Base-by-base conservation (phyloP, 495 filamentous ascomycete species). In the Neurospora sp. region DNA sequence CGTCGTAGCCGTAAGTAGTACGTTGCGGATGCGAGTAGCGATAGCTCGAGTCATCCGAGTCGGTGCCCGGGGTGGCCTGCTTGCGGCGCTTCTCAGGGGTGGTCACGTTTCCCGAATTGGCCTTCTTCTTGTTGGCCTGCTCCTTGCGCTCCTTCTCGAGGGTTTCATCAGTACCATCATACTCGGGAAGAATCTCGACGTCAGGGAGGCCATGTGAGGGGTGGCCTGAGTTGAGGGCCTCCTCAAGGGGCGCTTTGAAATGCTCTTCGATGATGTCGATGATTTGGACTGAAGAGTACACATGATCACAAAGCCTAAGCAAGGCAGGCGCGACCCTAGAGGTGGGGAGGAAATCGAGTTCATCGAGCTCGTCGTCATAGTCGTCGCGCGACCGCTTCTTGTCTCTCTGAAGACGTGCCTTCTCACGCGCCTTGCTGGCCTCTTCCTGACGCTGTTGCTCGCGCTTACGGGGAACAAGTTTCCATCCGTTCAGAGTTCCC, bases 181-280 rank as follows among this genome's bases (percentile, higher is more conserved):
- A 66, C 54, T 66, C 54, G 6, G 91, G 90, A 24, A 93, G 79
- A 38, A 93, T 86, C 78, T 92, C 91, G 40, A 93, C 85, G 75
- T 92, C 90, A 0, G 91, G 91, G 48, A 92, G 89, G 13, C 77
- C 72, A 66, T 66, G 54, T 17, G 54, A 66, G 24, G 54, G 54
- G 28, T 19, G 54, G 54, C 54, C 54, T 3, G 54, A 31, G 9
- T 21, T 28, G 9, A 84, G 76, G 4, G 43, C 69, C 36, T 84
- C 82, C 0, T 54, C 24, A 66, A 79, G 74, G 8, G 87, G 78
- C 0, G 77, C 74, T 15, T 71, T 73, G 54, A 66, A 66, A 36
- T 66, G 54, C 54, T 66, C 54, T 0, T 66, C 54, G 17, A 85
- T 76, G 36, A 88, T 82, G 8, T 77, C 74, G 9, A 80, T 39